Evolutionary conservation across 2,329 filamentous ascomycete species (phyloP).

Genomic region (Diaporthe sp.): DNA sequence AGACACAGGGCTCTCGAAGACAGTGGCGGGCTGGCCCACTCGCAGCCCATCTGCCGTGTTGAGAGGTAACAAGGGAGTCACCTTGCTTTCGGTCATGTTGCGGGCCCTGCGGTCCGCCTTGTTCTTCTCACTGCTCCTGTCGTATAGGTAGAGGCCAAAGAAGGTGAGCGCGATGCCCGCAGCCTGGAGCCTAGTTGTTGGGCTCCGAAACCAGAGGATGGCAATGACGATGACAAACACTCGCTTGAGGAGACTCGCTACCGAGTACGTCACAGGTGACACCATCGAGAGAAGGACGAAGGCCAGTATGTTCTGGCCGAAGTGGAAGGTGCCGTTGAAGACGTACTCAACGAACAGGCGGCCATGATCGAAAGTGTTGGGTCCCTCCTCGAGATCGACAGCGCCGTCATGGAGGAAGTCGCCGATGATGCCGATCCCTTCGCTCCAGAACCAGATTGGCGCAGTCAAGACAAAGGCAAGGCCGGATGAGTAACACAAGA

Average conservation of each 20-base stretch:
- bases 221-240: constrained; percentile 97
- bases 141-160: constrained; percentile 93
- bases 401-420: constrained; percentile 88
- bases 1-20: constrained; percentile 55
- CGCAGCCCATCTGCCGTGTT: constrained; percentile 58
- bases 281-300: constrained; percentile 94
- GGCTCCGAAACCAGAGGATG: constrained; percentile 95
- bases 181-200: constrained; percentile 86
- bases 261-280: constrained; percentile 96
- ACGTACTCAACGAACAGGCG: constrained; percentile 86
- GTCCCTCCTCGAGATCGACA: constrained; percentile 70
- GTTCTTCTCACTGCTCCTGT: constrained; percentile 89
- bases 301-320: constrained; percentile 94
- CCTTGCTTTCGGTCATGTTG: constrained; percentile 68
- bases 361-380: constrained; percentile 81
- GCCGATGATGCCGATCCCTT: constrained; percentile 82
- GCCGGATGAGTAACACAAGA: constrained; percentile 96
- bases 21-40: constrained; percentile 47
- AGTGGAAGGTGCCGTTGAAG: constrained; percentile 98
- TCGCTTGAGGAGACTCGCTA: constrained; percentile 95
- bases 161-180: constrained; percentile 91
- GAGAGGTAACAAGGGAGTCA: constrained; percentile 76
- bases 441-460: constrained; percentile 94
- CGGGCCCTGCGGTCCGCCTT: constrained; percentile 88
- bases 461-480: constrained; percentile 89